Percentiles rank a stretch among this genome's conserved stretches.
Conservation (phyloP, 768 basidiomycete species). For the Auriculariales sp. region DNA sequence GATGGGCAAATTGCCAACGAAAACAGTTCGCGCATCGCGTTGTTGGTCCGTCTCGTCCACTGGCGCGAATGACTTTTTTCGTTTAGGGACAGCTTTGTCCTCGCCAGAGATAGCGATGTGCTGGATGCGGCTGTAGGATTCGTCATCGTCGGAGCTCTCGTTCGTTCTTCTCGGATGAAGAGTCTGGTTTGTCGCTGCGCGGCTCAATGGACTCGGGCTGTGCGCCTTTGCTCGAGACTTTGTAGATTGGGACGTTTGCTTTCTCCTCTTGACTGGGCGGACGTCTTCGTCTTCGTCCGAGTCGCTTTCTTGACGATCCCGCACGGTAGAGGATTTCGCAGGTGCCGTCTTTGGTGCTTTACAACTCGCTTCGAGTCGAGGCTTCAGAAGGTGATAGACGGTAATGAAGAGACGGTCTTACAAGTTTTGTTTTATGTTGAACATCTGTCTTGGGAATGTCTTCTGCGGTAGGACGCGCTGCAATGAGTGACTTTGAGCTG, state of each 20-base stretch:
- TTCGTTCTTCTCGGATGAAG: slow-evolving; percentile 48
- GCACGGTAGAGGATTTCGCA: too few relatives aligned
- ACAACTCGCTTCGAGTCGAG: too few relatives aligned
- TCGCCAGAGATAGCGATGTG: slow-evolving; percentile 6
- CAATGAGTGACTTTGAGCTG: slow-evolving; percentile 3
- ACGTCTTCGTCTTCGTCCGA: background rate
- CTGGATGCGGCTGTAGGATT: slow-evolving; percentile 6
- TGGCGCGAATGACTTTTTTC: slow-evolving; percentile 34
- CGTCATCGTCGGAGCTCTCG: slow-evolving; percentile 10
- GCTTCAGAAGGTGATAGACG: too few relatives aligned
- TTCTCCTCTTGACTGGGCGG: background rate
- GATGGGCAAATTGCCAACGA: slow-evolving; percentile 77
- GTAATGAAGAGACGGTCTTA: too few relatives aligned
- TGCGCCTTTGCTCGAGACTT: background rate
- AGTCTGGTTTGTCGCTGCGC: slow-evolving; percentile 24
- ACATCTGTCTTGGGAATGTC: slow-evolving; percentile 4
- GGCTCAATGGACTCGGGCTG: too few relatives aligned
- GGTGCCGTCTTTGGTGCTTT: too few relatives aligned
- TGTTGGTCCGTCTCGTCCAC: slow-evolving; percentile 56
- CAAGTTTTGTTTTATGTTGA: slow-evolving; percentile 10
- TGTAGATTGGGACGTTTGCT: background rate
- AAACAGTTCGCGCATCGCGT: slow-evolving; percentile 73
- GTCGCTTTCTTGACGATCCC: background rate
- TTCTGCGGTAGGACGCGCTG: slow-evolving; percentile 8
- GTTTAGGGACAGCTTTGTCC: slow-evolving; percentile 16